Evolutionary conservation across 371 early-diverging fungal genomes (phyloP).

Genomic region (Amoeboaphelidium occidentale): DNA sequence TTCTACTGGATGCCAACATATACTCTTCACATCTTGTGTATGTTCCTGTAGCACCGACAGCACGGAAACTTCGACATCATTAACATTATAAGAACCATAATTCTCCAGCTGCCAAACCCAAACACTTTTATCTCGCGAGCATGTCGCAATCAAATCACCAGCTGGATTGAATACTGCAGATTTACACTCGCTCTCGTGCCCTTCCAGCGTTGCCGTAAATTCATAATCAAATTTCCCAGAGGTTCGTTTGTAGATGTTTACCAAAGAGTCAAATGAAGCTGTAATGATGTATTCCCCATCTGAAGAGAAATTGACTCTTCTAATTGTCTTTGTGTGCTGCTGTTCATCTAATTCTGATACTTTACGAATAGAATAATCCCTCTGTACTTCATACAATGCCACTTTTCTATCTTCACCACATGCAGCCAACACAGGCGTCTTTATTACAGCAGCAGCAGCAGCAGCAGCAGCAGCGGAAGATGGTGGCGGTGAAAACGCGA

Average conservation of each 20-base stretch:
- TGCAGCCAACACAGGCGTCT: too few relatives aligned
- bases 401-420: too few relatives aligned
- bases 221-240: slow-evolving; percentile 32
- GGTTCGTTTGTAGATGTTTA: not conserved
- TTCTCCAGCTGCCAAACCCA: slow-evolving; percentile 85
- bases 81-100: not conserved
- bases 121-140: slow-evolving; percentile 79
- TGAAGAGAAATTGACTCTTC: not conserved
- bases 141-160: slow-evolving; percentile 66
- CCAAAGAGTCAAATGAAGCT: slow-evolving; percentile 1
- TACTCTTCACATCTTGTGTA: slow-evolving; percentile 84
- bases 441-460: too few relatives aligned
- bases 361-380: too few relatives aligned
- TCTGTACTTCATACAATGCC: too few relatives aligned
- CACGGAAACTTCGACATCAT: slow-evolving; percentile 8
- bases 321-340: not conserved
- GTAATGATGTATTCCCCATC: not conserved
- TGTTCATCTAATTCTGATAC: too few relatives aligned
- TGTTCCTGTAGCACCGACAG: slow-evolving; percentile 76
- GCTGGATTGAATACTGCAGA: slow-evolving; percentile 60
- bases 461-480: too few relatives aligned
- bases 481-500: too few relatives aligned
- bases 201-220: slow-evolving; percentile 79
- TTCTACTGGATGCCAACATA: slow-evolving; percentile 64
- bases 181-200: slow-evolving; percentile 95